phyloP scores from a whole-genome alignment of 768 basidiomycete species.

The Hirschioporus abietinus region DNA sequence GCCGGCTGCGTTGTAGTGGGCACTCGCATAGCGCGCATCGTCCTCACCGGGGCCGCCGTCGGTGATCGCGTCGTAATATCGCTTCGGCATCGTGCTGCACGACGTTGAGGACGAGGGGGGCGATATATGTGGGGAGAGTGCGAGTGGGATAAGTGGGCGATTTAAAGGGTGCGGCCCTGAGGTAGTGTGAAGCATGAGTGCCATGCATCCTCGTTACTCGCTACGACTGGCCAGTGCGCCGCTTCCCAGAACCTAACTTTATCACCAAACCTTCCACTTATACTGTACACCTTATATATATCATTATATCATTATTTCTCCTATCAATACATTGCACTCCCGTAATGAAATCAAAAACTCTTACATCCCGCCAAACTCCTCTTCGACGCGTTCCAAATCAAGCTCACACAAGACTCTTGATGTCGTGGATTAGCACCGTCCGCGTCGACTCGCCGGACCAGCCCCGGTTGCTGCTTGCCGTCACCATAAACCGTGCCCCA shows the following conservation, averaged over 20 bases:
- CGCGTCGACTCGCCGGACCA: conserved; percentile 90
- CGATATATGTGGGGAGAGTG: not conserved
- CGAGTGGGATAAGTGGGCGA: not conserved
- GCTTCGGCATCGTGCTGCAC: not conserved
- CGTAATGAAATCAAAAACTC: not conserved
- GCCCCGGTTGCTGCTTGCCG: conserved; percentile 89
- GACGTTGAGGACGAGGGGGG: not conserved
- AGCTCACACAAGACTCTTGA: conserved; percentile 43
- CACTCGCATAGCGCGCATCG: conserved; percentile 1
- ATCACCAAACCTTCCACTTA: not conserved
- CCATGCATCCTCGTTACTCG: not conserved
- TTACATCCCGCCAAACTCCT: not conserved
- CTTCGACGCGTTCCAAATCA: no score
- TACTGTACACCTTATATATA: not conserved
- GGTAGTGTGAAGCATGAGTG: not conserved
- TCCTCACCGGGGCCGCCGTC: conserved; percentile 8
- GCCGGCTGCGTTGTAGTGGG: not conserved
- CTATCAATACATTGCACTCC: not conserved
- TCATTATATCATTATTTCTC: not conserved
- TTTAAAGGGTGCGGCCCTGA: not conserved
- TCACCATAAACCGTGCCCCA: conserved; percentile 77
- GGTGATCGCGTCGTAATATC: conserved; percentile 3
- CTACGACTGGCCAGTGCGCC: not conserved
- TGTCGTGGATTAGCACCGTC: conserved; percentile 88
- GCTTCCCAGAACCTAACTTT: not conserved